Conservation (phyloP, 2,329 filamentous ascomycete species). For the Fusarium begoniae region DNA sequence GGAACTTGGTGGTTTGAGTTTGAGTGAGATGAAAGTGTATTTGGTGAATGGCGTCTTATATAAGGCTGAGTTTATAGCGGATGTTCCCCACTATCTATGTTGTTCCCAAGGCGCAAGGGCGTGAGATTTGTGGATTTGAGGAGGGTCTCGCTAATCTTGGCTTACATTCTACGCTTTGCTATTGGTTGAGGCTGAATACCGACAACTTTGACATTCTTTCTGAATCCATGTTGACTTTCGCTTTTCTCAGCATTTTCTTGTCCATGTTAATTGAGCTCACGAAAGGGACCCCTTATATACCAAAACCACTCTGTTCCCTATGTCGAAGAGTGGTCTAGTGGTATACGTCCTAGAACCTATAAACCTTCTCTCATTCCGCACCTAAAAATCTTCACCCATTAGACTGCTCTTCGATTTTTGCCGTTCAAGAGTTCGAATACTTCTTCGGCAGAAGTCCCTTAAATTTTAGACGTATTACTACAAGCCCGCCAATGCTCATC, state of each 20-base stretch:
- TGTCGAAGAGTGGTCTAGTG: background rate
- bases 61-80: background rate
- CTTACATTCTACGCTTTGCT: background rate
- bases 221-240: background rate
- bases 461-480: fast-evolving
- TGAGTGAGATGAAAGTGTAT: background rate
- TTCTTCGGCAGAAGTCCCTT: background rate
- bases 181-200: background rate
- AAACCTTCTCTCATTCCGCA: background rate
- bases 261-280: background rate
- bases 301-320: background rate
- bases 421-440: background rate
- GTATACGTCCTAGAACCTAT: background rate
- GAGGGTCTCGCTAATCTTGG: background rate
- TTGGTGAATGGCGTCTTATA: background rate
- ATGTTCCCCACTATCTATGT: constrained; percentile 6
- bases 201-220: background rate
- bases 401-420: constrained; percentile 1
- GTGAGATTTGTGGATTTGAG: background rate
- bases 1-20: background rate
- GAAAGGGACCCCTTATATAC: background rate
- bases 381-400: background rate
- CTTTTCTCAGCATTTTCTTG: background rate
- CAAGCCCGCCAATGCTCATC: no score
- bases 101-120: constrained; percentile 18